Evolutionary conservation across 441 rosid genomes (phyloP), one percentile per base, ranked within the genome.

Genomic region (Eutrema salsugineum): DNA sequence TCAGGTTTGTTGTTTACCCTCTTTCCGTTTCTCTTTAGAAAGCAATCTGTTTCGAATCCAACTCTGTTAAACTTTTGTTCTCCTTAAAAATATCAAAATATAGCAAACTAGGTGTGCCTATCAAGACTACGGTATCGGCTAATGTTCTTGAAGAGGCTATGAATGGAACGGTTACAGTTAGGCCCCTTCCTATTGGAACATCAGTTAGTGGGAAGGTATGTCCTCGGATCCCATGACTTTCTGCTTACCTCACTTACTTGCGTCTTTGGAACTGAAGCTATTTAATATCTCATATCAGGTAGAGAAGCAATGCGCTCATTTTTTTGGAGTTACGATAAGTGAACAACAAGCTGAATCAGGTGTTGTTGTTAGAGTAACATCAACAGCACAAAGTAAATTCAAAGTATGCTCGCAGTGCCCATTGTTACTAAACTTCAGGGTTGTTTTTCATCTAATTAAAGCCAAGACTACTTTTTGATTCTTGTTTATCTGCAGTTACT

Each of bases 101-200:
- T 78, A 94, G 99, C 84, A 94, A 94, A 83, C 93, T 94, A 57
- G 99, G 99, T 56, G 99, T 94, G 71, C 99, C 99, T 67, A 94
- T 94, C 80, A 94, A 94, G 76, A 94, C 99, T 17, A 89, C 98
- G 10, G 88, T 94, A 66, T 92, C 98, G 72, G 97, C 97, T 59
- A 92, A 87, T 85, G 99, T 92, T 78, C 97, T 92, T 76, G 98
- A 92, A 85, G 99, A 90, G 79, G 98, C 99, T 79, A 77, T 91
- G 68, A 90, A 85, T 75, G 98, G 97, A 77, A 94, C 98, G 76
- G 98, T 92, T 71, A 92, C 98, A 14, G 84, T 94, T 71, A 90
- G 98, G 70, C 99, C 99, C 35, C 98, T 92, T 49, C 99, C 98
- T 6, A 79, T 92, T 47, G 99, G 99, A 48, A 84, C 98, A 75